Evolutionary conservation across 768 basidiomycete genomes (phyloP), one percentile per base, ranked within the genome.

Genomic region (Rhizopogon salebrosus): DNA sequence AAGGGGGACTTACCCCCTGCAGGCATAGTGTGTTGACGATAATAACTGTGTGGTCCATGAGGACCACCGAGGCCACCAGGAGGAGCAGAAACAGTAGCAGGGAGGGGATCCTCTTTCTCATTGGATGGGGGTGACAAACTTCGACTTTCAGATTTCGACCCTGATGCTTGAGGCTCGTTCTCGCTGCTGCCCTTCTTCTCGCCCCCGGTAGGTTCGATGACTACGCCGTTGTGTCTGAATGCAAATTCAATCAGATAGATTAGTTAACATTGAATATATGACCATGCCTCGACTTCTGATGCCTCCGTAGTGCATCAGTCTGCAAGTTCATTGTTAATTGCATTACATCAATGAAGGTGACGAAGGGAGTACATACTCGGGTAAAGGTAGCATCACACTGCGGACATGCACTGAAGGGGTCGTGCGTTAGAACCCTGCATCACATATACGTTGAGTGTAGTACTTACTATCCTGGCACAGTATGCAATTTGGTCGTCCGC

Each of bases 361-460:
- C 51, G 48, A 58, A 42, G 41, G 50, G 42, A 53, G 34, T 39
- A 80, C 81, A 64, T 66, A 88, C 88, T 69, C 88, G 75, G 41
- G 88, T 89, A 62, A 90, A 90, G 35, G 81, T 82, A 37, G 88
- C 85, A 60, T 89, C 87, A 57, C 88, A 90, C 62, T 89, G 86
- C 2, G 87, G 86, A 68, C 88, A 90, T 39, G 80, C 72, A 67
- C 87, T 89, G 16, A 36, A 57, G 38, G 58, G 49, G 46, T 14
- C 38, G 48, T 59, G 39, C 56, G 55, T 52, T 51, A 57, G 54
- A 49, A 51, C 53, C 51, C 53, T 51, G 56, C 56, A 46, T 43
- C 38, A 58, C 9, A n/a, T 14, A 31, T 46, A 9, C 26, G n/a
- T 48, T 45, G 52, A 53, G 29, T 22, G 48, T n/a, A 26, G 52